Conservation (phyloP, 2,329 filamentous ascomycete genomes). For the Apiospora arundinis region DNA sequence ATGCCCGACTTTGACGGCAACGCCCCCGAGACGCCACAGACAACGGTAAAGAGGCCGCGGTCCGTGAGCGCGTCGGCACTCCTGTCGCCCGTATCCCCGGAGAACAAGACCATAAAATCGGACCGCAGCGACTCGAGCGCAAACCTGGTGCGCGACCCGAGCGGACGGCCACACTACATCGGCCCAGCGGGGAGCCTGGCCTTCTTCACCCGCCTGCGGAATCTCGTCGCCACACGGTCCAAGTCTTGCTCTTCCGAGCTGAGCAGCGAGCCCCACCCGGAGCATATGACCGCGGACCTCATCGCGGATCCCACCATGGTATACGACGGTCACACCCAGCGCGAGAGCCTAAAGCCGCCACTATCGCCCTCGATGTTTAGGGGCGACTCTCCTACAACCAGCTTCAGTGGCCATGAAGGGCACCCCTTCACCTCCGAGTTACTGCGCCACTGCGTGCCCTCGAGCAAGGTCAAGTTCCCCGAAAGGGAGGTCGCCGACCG, state of each 20-base stretch:
- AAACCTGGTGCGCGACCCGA: constrained; percentile 32
- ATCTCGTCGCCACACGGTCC: constrained; percentile 28
- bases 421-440: constrained; percentile 30
- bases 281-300: constrained; percentile 12
- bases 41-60: neutral
- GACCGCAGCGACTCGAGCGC: constrained; percentile 19
- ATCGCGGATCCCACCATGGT: constrained; percentile 26
- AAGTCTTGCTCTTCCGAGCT: neutral
- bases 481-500: constrained; percentile 43
- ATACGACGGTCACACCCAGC: neutral
- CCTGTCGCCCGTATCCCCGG: constrained; percentile 20
- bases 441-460: constrained; percentile 30
- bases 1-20: constrained; percentile 41
- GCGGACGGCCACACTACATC: constrained; percentile 34
- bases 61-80: constrained; percentile 13
- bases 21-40: neutral
- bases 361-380: constrained; percentile 23
- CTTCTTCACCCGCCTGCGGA: constrained; percentile 31
- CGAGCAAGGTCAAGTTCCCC: constrained; percentile 38
- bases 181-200: constrained; percentile 33
- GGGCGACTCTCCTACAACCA: constrained; percentile 29
- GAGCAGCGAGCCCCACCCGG: neutral
- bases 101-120: neutral
- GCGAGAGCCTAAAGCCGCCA: neutral
- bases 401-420: constrained; percentile 6